phyloP scores from a whole-genome alignment of 2,329 filamentous ascomycete genomes.

The Alternaria sp. region DNA sequence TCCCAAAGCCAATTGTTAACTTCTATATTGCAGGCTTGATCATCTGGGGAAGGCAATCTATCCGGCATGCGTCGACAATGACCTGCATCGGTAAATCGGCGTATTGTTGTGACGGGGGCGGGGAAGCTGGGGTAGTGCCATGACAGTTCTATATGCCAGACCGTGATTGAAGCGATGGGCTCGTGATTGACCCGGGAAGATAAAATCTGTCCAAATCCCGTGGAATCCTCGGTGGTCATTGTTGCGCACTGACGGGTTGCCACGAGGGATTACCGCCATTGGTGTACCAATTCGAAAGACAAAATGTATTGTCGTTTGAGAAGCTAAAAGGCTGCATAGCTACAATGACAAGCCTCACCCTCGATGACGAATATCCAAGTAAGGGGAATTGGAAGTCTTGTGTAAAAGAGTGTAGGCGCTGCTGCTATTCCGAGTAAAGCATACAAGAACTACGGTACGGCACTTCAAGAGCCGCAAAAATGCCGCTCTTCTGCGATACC shows the following conservation, averaged over 20 bases:
- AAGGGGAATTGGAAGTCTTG: too few species aligned
- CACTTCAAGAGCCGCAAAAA: neutral
- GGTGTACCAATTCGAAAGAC: too few species aligned
- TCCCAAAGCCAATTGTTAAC: neutral
- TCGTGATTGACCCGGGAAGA: neutral
- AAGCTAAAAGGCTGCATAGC: neutral
- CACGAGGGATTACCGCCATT: neutral
- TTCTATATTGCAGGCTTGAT: neutral
- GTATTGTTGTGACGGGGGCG: conserved; percentile 22
- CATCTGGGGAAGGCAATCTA: neutral
- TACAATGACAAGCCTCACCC: neutral
- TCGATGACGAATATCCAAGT: too few species aligned
- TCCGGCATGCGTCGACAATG: conserved; percentile 8
- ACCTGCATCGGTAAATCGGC: conserved; percentile 31
- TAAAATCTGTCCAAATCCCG: neutral
- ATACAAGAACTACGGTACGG: neutral
- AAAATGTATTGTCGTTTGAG: too few species aligned
- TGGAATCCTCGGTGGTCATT: neutral
- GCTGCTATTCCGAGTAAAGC: conserved; percentile 1
- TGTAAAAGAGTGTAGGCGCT: neutral
- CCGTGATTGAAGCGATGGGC: conserved; percentile 1
- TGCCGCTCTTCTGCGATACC: conserved; percentile 11
- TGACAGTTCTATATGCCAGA: neutral
- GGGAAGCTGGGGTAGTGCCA: conserved; percentile 20
- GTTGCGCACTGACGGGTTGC: neutral